phyloP scores from a whole-genome alignment of 495 filamentous ascomycete species.

The Lentithecium fluviatile region DNA sequence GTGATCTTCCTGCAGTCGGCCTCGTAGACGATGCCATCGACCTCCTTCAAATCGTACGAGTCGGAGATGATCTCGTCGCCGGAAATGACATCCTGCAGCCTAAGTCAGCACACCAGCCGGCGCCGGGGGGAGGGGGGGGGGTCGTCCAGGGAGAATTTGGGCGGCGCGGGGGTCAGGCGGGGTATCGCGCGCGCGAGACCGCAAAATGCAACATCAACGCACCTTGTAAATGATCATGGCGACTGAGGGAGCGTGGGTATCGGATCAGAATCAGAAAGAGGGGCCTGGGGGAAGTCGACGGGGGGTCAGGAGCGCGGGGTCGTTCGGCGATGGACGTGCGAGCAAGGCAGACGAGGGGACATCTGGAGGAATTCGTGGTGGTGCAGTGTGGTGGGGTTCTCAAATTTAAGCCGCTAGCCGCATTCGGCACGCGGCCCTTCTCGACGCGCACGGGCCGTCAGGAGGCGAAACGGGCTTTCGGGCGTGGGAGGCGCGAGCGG shows the following conservation, averaged over 20 bases:
- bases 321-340: neutral
- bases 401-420: constrained; percentile 13
- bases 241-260: constrained; percentile 35
- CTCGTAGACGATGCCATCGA: constrained; percentile 79
- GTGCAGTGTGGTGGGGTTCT: no score
- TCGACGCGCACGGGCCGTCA: neutral
- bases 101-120: constrained; percentile 6
- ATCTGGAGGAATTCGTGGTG: constrained; percentile 17
- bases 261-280: neutral
- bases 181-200: constrained; percentile 5
- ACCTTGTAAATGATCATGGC: constrained; percentile 94
- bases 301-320: neutral
- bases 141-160: neutral
- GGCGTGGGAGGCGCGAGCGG: neutral
- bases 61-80: constrained; percentile 96
- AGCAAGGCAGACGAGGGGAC: neutral
- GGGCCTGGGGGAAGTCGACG: neutral
- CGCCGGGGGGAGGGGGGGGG: no score
- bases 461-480: constrained; percentile 1
- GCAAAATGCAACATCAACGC: constrained; percentile 33
- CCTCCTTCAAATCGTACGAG: constrained; percentile 72
- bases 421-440: neutral
- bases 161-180: neutral
- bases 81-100: constrained; percentile 74
- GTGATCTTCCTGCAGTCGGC: constrained; percentile 86